These are phyloP conservation scores for Grosmannia penicillata DNA, from an alignment of 2,329 filamentous ascomycete species.

Conservation along the genomic window DNA sequence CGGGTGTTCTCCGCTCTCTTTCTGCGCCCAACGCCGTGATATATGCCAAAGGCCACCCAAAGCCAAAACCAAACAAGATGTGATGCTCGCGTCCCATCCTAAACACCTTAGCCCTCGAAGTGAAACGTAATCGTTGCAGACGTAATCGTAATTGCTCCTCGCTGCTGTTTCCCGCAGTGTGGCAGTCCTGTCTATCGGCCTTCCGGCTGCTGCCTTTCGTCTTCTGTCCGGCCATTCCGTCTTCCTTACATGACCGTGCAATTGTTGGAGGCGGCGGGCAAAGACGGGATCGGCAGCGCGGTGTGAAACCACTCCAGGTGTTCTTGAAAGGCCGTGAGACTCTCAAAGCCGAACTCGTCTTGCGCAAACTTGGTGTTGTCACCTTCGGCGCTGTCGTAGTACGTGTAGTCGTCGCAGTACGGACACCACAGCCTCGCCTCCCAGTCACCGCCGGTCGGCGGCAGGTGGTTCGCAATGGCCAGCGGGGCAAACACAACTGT, in stretches of 20 bases:
- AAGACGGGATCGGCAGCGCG: conserved; percentile 21
- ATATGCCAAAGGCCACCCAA: too few species aligned
- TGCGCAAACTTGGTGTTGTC: conserved; percentile 30
- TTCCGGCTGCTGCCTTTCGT: not conserved
- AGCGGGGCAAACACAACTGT: conserved; percentile 40
- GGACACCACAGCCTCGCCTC: conserved; percentile 36
- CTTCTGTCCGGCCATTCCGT: not conserved
- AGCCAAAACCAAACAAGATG: too few species aligned
- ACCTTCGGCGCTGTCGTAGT: conserved; percentile 35
- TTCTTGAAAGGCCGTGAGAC: conserved; percentile 32
- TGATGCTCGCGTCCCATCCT: too few species aligned
- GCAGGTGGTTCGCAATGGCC: conserved; percentile 41
- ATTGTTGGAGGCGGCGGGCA: conserved; percentile 19
- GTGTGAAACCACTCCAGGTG: conserved; percentile 44
- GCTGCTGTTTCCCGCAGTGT: too few species aligned
- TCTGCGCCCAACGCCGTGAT: too few species aligned
- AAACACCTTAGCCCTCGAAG: too few species aligned
- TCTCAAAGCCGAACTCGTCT: conserved; percentile 32
- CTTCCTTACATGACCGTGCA: conserved; percentile 19
- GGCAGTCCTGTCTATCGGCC: too few species aligned
- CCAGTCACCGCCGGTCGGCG: conserved; percentile 35
- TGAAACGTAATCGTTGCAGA: too few species aligned
- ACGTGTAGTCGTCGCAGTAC: conserved; percentile 39
- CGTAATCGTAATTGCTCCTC: too few species aligned
- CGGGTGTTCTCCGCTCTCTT: too few species aligned